Evolutionary conservation across 2,329 filamentous ascomycete species (phyloP), one percentile per base, ranked within the genome.

Genomic region (Catunica adiposa): DNA sequence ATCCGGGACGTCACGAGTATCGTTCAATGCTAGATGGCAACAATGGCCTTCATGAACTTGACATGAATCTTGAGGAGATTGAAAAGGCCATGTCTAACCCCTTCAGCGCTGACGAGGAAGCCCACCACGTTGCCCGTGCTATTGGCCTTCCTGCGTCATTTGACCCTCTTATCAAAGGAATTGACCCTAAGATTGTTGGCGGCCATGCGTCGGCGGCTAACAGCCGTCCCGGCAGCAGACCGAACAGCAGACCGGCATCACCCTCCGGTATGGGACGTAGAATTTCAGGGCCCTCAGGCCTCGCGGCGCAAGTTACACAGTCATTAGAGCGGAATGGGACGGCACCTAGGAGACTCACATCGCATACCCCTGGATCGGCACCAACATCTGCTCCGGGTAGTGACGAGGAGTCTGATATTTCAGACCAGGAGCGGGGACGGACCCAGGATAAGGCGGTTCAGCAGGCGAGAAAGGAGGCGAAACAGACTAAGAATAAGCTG

Each of bases 1-100:
- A 95, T 62, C 82, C 86, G 4, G 75, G 73, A 15, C 78, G 89
- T 34, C 81, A 84, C 61, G 84, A 82, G 47, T 95, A 95, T 66
- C 74, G 82, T 53, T 78, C 83, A 54, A 88, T 95, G 68, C 71
- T 95, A 8, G 79, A 84, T 53, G 76, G 84, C 62, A 75, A 69
- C 7, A 66, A 71, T 47, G 76, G 76, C 34, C 72, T 71, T 51
- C 78, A 81, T 62, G 78, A 80, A 63, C 76, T 76, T 59, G 75
- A 80, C 58, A 75, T 71, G 64, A 74, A 76, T 56, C 69, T 70
- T 38, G 74, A 70, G 61, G 74, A 71, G 61, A 66, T 70, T 6
- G 79, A 78, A 63, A 54, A 56, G 37, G 73, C 78, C 61, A 69
- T 79, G 20, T 76, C 80, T 64, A 69, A 73, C 1, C 69, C 71